Base-by-base conservation (phyloP, 1,284 basidiomycete species). In the Apiotrichum mycotoxinovorans region DNA sequence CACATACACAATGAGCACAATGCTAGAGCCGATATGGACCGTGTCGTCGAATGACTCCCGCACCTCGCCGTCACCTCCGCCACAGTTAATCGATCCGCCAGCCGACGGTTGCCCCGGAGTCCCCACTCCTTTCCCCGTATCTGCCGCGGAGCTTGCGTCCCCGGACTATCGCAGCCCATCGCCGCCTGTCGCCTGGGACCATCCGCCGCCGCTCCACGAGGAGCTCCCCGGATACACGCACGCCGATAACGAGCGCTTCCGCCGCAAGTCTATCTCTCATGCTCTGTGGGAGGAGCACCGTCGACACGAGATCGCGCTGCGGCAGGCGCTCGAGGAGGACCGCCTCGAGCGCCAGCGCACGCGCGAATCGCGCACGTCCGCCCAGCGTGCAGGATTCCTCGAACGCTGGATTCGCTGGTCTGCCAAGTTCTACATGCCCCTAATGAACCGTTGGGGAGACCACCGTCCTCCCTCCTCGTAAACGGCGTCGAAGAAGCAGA, bases 401-500 rank as follows among this genome's bases (percentile, higher is more conserved):
- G 38, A 42, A 10, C 40, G 20, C n/a, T 51, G 23, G 49, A 33
- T 27, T 18, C 35, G 26, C 14, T 41, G 43, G 44, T 33, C 26
- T 12, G 52, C 52, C 23, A 46, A 47, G 44, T 54, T 47, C 27
- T 54, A 54, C 52, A 46, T 54, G 44, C 52, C 52, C n/a, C 26
- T 46, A 18, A 37, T 54, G 45, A 41, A 12, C 35, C 35, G 34
- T 17, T 47, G 44, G 52, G 33, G 46, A 20, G 33, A 48, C 10
- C 26, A 46, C 43, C 43, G 41, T n/a, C n/a, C n/a, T n/a, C n/a
- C n/a, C n/a, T n/a, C n/a, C n/a, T n/a, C n/a, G n/a, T n/a, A n/a
- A n/a, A n/a, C n/a, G n/a, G n/a, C n/a, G n/a, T n/a, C n/a, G n/a
- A n/a, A n/a, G n/a, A n/a, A n/a, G n/a, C n/a, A n/a, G n/a, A n/a